Percentiles rank a stretch among this genome's conserved stretches.
Evolutionary conservation across 495 filamentous ascomycete genomes (phyloP).

Genomic region (Daldinia concentrica): DNA sequence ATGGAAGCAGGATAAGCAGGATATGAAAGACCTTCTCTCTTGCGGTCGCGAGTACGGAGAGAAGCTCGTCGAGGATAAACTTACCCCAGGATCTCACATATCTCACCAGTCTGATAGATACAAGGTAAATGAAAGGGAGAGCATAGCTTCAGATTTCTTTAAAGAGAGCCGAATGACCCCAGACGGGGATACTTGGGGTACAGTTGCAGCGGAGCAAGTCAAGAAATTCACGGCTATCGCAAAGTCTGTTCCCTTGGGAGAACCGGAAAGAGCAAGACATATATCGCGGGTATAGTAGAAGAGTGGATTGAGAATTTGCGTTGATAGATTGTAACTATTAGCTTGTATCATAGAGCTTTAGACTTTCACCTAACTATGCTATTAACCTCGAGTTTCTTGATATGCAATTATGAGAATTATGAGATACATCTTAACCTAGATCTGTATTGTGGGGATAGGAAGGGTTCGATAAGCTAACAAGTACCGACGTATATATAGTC

Average conservation of each 20-base stretch:
- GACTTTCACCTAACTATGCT: too few species aligned
- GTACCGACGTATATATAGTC: not conserved
- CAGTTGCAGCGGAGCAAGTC: conserved; percentile 47
- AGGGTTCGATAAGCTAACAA: too few species aligned
- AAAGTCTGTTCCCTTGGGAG: conserved; percentile 41
- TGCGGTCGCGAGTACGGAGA: conserved; percentile 49
- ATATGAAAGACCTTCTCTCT: conserved; percentile 47
- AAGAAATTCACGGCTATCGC: conserved; percentile 48
- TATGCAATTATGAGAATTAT: too few species aligned
- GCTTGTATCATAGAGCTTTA: not conserved
- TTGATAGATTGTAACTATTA: not conserved
- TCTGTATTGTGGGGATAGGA: too few species aligned
- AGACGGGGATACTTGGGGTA: conserved; percentile 48
- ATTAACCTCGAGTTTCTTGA: too few species aligned
- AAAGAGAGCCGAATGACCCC: conserved; percentile 41
- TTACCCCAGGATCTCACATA: conserved; percentile 35
- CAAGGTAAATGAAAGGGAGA: conserved; percentile 44
- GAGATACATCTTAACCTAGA: too few species aligned
- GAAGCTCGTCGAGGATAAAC: conserved; percentile 46
- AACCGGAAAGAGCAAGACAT: not conserved
- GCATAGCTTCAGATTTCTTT: conserved; percentile 47
- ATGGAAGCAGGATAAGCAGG: conserved; percentile 51
- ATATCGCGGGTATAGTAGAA: not conserved
- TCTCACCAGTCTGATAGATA: conserved; percentile 24
- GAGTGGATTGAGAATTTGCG: not conserved